A percentile compares a stretch with the other conserved stretches of the same genome.
These are phyloP conservation scores for Lecanicillium sp. DNA, from an alignment of 2,329 filamentous ascomycete genomes.

Conservation along the genomic window DNA sequence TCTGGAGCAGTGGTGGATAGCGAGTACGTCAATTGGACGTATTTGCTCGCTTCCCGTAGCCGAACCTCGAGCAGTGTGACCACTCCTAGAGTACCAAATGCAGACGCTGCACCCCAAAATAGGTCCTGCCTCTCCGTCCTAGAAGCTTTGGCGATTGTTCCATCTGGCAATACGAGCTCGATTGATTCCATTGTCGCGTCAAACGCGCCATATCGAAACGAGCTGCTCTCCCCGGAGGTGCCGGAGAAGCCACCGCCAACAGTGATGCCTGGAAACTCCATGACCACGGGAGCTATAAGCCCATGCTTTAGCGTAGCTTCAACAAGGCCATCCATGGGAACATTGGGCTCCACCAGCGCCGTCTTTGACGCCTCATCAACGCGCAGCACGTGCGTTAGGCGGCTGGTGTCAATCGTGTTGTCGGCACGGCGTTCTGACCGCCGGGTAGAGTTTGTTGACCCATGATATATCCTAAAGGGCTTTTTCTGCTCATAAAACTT, in stretches of 20 bases:
- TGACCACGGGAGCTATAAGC: conserved; percentile 58
- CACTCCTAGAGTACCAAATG: conserved; percentile 60
- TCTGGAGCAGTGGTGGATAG: conserved; percentile 32
- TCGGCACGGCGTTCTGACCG: conserved; percentile 38
- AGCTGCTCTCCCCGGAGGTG: conserved; percentile 61
- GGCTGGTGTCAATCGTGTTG: conserved; percentile 60
- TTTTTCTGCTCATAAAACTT: conserved; percentile 33
- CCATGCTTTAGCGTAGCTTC: conserved; percentile 46
- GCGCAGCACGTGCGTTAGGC: conserved; percentile 52
- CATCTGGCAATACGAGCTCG: conserved; percentile 58
- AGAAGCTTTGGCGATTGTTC: conserved; percentile 47
- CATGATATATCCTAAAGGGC: conserved; percentile 70
- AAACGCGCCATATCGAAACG: conserved; percentile 60
- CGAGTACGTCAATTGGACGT: conserved; percentile 51
- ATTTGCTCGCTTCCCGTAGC: conserved; percentile 45
- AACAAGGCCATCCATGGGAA: conserved; percentile 58
- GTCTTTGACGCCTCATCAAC: conserved; percentile 47
- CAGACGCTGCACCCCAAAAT: conserved; percentile 57
- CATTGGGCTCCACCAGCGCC: conserved; percentile 63
- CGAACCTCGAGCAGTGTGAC: conserved; percentile 56
- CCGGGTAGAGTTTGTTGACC: conserved; percentile 70
- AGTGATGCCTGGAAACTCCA: conserved; percentile 68
- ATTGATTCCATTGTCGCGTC: conserved; percentile 53
- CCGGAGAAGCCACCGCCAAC: conserved; percentile 61
- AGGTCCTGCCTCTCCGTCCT: conserved; percentile 48